Conservation (phyloP, 192 early-diverging fungal genomes). For the Jimgerdemannia lactiflua region DNA sequence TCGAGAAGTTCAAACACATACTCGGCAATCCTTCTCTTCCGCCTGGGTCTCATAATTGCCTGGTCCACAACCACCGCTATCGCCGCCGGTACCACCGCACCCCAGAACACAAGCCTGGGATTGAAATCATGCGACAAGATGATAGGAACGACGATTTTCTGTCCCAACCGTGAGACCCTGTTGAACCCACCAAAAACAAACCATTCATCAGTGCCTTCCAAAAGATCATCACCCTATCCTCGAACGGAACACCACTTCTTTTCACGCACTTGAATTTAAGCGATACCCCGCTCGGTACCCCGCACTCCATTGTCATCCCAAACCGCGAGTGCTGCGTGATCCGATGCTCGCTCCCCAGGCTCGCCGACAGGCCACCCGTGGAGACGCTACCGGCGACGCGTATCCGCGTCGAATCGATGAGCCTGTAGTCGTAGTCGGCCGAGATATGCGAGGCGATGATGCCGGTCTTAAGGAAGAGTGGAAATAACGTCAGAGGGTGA, state of each 20-base stretch:
- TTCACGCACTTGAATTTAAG: constrained; percentile 48
- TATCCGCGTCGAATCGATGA: constrained; percentile 38
- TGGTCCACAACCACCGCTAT: constrained; percentile 55
- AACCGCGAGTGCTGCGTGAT: constrained; percentile 51
- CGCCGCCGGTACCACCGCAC: constrained; percentile 48
- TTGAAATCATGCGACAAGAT: constrained; percentile 59
- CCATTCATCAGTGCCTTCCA: too few species aligned
- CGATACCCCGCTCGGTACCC: constrained; percentile 55
- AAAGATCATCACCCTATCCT: too few species aligned
- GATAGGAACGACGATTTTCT: constrained; percentile 64
- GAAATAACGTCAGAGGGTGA: background rate
- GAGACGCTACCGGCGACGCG: constrained; percentile 46
- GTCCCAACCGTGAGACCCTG: constrained; percentile 64
- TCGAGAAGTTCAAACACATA: constrained; percentile 22
- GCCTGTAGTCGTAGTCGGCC: constrained; percentile 42
- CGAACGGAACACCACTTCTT: background rate
- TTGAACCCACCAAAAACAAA: background rate
- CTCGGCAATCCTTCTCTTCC: constrained; percentile 42
- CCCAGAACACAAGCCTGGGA: constrained; percentile 47
- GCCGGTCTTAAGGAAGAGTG: constrained; percentile 36
- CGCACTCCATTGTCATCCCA: constrained; percentile 57
- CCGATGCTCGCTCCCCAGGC: constrained; percentile 53
- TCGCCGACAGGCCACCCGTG: constrained; percentile 40
- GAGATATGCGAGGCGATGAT: constrained; percentile 49
- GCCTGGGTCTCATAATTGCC: constrained; percentile 56